Evolutionary conservation across 208 protist genomes (phyloP).

Genomic region (Acanthamoeba lenticulata): DNA sequence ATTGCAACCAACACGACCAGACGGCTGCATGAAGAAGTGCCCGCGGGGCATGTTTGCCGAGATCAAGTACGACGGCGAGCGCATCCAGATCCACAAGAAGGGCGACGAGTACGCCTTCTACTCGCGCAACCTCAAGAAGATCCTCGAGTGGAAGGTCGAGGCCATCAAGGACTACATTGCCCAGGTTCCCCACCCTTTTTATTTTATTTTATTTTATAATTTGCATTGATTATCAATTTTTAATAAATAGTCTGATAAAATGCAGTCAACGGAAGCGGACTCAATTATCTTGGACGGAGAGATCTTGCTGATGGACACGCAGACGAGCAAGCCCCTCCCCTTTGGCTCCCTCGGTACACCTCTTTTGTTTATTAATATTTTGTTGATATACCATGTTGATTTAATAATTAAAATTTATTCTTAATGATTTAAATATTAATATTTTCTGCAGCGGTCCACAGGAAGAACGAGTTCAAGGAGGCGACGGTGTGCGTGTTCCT

Average conservation of each 20-base stretch:
- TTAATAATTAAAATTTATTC: no score
- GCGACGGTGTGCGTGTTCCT: slow-evolving; percentile 89
- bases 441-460: slow-evolving; percentile 79
- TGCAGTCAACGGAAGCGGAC: slow-evolving; percentile 79
- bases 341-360: slow-evolving; percentile 88
- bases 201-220: no score
- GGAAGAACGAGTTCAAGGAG: slow-evolving; percentile 84
- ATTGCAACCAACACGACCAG: no score
- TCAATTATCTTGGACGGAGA: slow-evolving; percentile 91
- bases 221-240: no score
- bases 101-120: slow-evolving; percentile 86
- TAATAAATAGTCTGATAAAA: background rate
- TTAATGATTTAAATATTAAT: background rate
- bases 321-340: slow-evolving; percentile 85
- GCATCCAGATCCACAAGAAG: slow-evolving; percentile 90
- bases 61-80: slow-evolving; percentile 92
- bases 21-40: slow-evolving; percentile 83
- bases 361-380: background rate
- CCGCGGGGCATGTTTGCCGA: slow-evolving; percentile 90
- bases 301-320: slow-evolving; percentile 89
- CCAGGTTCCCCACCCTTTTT: no score
- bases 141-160: slow-evolving; percentile 87
- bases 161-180: slow-evolving; percentile 82
- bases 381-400: no score
- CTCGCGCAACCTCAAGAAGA: slow-evolving; percentile 87